Conservation (phyloP, 768 basidiomycete genomes). For the Tylopilus intermedius region DNA sequence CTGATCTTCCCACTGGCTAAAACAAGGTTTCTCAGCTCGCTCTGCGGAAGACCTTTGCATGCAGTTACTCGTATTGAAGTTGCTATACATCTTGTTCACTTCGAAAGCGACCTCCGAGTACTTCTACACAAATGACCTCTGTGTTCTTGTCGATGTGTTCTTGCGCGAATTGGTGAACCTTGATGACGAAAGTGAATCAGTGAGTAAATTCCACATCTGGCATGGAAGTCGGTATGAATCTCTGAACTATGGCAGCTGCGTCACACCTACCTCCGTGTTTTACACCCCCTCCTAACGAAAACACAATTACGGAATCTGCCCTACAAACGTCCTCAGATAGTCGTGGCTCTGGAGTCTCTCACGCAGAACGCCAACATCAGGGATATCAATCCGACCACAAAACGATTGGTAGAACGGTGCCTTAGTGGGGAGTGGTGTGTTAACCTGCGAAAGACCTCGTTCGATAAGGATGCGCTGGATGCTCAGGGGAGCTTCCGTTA, state of each 20-base stretch:
- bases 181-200: constrained; percentile 91
- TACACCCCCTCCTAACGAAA: constrained; percentile 91
- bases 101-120: constrained; percentile 90
- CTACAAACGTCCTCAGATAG: constrained; percentile 90
- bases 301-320: constrained; percentile 82
- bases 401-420: constrained; percentile 88
- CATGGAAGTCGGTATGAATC: constrained; percentile 1
- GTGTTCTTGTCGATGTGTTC: constrained; percentile 96
- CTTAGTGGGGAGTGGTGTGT: constrained; percentile 84
- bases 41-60: constrained; percentile 90
- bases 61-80: constrained; percentile 90
- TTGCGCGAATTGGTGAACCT: constrained; percentile 89
- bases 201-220: constrained; percentile 36
- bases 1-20: constrained; percentile 6
- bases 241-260: constrained; percentile 52
- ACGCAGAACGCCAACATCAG: constrained; percentile 69
- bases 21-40: constrained; percentile 48
- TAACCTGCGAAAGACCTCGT: constrained; percentile 46
- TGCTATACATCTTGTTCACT: constrained; percentile 92
- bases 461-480: constrained; percentile 25
- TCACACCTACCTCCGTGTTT: constrained; percentile 93
- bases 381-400: constrained; percentile 82
- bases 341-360: constrained; percentile 74
- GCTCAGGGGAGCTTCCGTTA: constrained; percentile 30
- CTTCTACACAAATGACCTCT: constrained; percentile 96